Evolutionary conservation across 1,284 basidiomycete species (phyloP), one percentile per base, ranked within the genome.

Genomic region (Ceratobasidium sp.): DNA sequence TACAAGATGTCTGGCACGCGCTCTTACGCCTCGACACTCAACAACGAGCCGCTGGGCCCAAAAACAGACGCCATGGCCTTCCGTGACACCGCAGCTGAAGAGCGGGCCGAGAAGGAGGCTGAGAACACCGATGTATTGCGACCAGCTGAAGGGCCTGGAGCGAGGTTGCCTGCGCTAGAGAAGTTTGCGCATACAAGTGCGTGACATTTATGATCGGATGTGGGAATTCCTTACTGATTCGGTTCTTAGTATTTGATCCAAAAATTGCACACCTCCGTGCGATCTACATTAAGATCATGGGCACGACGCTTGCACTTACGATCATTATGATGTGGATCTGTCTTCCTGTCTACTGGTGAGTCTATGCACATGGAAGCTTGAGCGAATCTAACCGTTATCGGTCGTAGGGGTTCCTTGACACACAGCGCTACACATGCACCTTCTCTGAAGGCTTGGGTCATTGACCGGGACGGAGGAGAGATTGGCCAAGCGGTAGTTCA

Each of bases 391-490:
- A 48, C 27, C 27, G 1, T 54, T 27, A 19, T 41, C 56, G 31
- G 59, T 58, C 39, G 73, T 53, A 65, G 63, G 61, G 76, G 76
- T 22, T 77, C 76, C 0, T 58, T 77, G n/a, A 64, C 75, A 14
- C 76, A 65, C 34, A 58, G 37, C 9, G 14, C 31, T 4, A 41
- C 61, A 7, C 61, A 66, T 54, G 56, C 69, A 16, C 74, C 76
- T 7, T 54, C 83, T 62, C 80, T 86, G 24, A 81, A 82, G 9
- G 82, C 84, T 0, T 83, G 83, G 77, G 81, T 86, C 59, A 81
- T 86, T 73, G 83, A 86, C 79, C 81, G 84, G 43, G 86, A 86
- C 76, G 82, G 82, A 24, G 81, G 81, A 0, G 79, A 79, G 2
- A 79, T 87, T 46, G 85, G 85, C 5, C 75, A 80, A 22, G 78